Conservation (phyloP, 2,329 filamentous ascomycete species). For the Fusarium verticillioides region DNA sequence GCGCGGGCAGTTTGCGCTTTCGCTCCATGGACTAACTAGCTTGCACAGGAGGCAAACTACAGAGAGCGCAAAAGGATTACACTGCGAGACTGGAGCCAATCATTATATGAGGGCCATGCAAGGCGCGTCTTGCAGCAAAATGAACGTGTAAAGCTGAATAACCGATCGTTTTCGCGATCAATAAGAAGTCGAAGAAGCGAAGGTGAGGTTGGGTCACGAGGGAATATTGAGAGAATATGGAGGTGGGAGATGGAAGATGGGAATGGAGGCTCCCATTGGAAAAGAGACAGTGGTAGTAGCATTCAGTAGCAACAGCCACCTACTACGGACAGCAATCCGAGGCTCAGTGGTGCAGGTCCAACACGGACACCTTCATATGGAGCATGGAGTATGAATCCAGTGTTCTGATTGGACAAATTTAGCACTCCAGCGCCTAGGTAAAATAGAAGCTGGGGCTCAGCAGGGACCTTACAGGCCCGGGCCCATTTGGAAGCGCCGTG, state of each 20-base stretch:
- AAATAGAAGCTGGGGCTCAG: slow-evolving; percentile 21
- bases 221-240: slow-evolving; percentile 15
- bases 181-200: not conserved
- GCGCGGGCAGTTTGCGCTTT: slow-evolving; percentile 73
- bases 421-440: slow-evolving; percentile 23
- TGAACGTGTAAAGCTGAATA: slow-evolving; percentile 21
- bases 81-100: slow-evolving; percentile 32
- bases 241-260: slow-evolving; percentile 33
- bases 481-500: slow-evolving; percentile 19
- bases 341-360: slow-evolving; percentile 31
- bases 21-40: slow-evolving; percentile 63
- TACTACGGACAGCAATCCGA: slow-evolving; percentile 34
- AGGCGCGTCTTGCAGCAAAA: slow-evolving; percentile 37
- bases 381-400: slow-evolving; percentile 28
- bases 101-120: slow-evolving; percentile 50
- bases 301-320: slow-evolving; percentile 27
- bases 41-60: slow-evolving; percentile 23
- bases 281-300: slow-evolving; percentile 32
- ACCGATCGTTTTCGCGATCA: not conserved
- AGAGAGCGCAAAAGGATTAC: slow-evolving; percentile 33
- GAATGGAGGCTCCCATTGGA: slow-evolving; percentile 30
- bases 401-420: slow-evolving; percentile 20
- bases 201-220: slow-evolving; percentile 23
- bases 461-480: slow-evolving; percentile 15
- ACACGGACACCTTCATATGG: slow-evolving; percentile 26